Evolutionary conservation across 768 basidiomycete species (phyloP), one percentile per base, ranked within the genome.

Genomic region (Podaxis sp.): DNA sequence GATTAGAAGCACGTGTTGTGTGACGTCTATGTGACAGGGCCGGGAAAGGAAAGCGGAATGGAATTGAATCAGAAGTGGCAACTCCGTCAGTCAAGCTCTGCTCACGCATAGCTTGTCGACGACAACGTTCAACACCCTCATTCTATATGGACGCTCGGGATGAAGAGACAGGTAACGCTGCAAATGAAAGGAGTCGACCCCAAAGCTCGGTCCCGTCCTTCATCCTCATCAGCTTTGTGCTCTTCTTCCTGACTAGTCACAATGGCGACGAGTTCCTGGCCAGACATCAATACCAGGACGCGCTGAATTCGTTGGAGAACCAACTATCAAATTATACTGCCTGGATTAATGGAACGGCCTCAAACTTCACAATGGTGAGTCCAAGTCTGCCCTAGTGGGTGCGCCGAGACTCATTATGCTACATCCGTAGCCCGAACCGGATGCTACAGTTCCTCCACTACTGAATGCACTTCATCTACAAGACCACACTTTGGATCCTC

Each of bases 241-340:
- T 93, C 28, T 92, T 89, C 74, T 81, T 93, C 84, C 83, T 93
- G 73, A 90, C 88, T 52, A 92, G 87, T 67, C 87, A 88, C 64
- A 87, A 82, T 64, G 82, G 84, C 6, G 90, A 91, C 68, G 88
- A 90, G 69, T 84, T 83, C 63, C 75, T 86, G 4, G 81, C 83
- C 15, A 78, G 85, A 63, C 84, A 82, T 67, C 85, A 86, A 61
- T 90, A 89, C 71, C 80, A 89, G 69, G 84, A 91, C 65, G 77
- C 85, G n/a, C 69, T 93, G 4, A 75, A 79, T 33, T 79, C 79
- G 6, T 72, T 92, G 63, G 79, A 79, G 36, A 78, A 83, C 68
- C 85, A 90, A 64, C 72, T 87, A 12, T 82, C 82, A n/a, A 91
- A 93, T 71, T 93, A 84, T 68, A 87, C 88, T 1, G 83, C 86